Percentiles rank a stretch among this genome's conserved stretches.
Evolutionary conservation across 305 asterid species (phyloP).

Genomic region (Plantago rigida): DNA sequence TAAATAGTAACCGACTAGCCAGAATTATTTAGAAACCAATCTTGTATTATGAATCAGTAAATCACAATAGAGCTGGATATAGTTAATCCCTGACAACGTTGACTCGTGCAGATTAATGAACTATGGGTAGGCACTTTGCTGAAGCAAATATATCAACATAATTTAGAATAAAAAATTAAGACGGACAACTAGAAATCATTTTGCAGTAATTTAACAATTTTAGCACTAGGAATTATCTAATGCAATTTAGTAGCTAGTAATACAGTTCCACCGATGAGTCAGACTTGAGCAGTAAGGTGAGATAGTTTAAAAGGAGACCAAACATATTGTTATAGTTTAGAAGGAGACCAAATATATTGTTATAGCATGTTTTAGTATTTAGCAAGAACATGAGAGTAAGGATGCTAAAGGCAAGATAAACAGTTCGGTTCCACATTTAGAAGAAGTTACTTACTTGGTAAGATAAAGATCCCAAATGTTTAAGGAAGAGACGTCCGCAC

Average conservation of each 20-base stretch:
- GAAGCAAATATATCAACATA: neutral
- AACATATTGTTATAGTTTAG: too few species aligned
- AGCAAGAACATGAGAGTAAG: neutral
- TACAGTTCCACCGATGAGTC: too few species aligned
- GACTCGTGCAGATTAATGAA: too few species aligned
- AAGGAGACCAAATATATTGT: neutral
- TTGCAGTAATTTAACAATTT: neutral
- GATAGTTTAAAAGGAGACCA: too few species aligned
- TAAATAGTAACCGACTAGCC: neutral
- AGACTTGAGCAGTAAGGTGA: too few species aligned
- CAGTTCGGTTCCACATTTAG: neutral
- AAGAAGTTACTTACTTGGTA: conserved; percentile 60
- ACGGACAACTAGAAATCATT: neutral
- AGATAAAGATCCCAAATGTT: conserved; percentile 74
- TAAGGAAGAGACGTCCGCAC: conserved; percentile 60
- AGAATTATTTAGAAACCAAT: neutral
- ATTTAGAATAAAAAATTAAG: neutral
- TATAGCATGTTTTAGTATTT: neutral
- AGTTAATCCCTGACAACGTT: neutral
- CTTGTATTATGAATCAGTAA: neutral
- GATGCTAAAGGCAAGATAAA: neutral
- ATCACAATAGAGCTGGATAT: neutral
- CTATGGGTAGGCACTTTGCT: neutral
- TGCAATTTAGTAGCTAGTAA: too few species aligned
- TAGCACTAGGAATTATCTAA: too few species aligned